Evolutionary conservation across 192 early-diverging fungal genomes (phyloP), one percentile per base, ranked within the genome.

Genomic region (Dissophora ornata): DNA sequence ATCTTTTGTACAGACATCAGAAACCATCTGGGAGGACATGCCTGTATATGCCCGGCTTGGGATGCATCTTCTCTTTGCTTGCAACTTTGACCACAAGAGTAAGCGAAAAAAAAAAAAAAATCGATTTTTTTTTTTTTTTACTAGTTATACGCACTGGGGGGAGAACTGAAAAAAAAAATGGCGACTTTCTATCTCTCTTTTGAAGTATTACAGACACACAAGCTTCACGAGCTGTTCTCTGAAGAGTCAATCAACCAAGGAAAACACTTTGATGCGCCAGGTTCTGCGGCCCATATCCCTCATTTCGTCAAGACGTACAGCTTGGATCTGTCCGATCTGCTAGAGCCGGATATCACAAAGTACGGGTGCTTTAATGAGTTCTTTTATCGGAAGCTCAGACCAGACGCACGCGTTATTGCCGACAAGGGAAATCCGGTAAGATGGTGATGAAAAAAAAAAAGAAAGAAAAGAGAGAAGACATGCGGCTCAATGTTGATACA

Each of bases 291-390:
- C 2, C 82, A 92, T 24, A 94, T 94, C 49, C 81, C 79, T 9
- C 79, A 74, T 9, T 94, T 94, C 62, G 82, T 91, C 46, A 71
- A 87, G 40, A 87, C 86, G 44, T 90, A 93, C 67, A 80, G 82
- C 15, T 42, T 94, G n/a, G 80, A 88, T 50, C 56, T 91, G 48
- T 84, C 87, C 9, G 88, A 94, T 50, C 80, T 90, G 19, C 29
- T 83, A 18, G 58, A 84, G 24, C 84, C 88, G 1, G 57, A 67
- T 60, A 48, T 91, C 18, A 68, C 63, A 25, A 55, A 63, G 15
- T 93, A 89, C 69, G 32, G 55, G 8, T 86, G 57, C 13, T 92
- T 92, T 33, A 94, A 94, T 63, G 84, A 90, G 51, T 94, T 94
- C 65, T 94, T 92, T 57, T 89, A 84, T 55, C 84, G 92, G 13